Percentiles rank a stretch among this genome's conserved stretches.
phyloP scores from a whole-genome alignment of 148 eudicot species.

The Camellia japonica region DNA sequence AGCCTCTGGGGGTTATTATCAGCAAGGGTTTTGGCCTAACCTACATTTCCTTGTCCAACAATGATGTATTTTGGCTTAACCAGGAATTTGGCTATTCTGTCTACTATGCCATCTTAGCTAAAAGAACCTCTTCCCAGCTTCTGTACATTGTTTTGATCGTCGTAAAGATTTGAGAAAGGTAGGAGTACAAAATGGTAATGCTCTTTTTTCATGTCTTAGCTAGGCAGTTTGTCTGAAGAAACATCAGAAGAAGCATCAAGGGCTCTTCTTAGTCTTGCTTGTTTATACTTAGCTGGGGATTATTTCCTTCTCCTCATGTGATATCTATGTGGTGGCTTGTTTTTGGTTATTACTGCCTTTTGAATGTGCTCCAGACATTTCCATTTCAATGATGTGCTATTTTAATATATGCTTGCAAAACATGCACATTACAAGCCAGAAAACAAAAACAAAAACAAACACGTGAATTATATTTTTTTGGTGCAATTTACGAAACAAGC shows the following conservation, averaged over 20 bases:
- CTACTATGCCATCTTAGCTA: conserved; percentile 9
- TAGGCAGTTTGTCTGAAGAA: not conserved
- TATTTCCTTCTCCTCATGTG: not conserved
- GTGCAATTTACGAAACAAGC: not conserved
- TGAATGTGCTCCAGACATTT: too few species aligned
- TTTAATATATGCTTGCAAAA: too few species aligned
- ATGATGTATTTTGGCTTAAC: not conserved
- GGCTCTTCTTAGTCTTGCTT: not conserved
- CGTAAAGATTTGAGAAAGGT: conserved; percentile 12
- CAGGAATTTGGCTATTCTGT: conserved; percentile 11
- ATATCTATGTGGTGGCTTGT: not conserved
- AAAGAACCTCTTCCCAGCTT: conserved; percentile 7
- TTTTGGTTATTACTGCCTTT: too few species aligned
- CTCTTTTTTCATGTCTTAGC: not conserved
- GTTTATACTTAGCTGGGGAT: not conserved
- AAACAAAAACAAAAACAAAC: too few species aligned
- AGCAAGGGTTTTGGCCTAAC: not conserved
- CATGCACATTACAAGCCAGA: too few species aligned
- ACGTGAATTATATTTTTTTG: too few species aligned
- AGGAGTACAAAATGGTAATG: not conserved
- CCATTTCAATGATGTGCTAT: too few species aligned
- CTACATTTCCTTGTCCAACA: not conserved
- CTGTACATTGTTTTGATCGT: conserved; percentile 22
- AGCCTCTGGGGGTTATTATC: not conserved
- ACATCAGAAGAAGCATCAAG: not conserved